phyloP scores from a whole-genome alignment of 116 monocot species.

The Zostera marina region DNA sequence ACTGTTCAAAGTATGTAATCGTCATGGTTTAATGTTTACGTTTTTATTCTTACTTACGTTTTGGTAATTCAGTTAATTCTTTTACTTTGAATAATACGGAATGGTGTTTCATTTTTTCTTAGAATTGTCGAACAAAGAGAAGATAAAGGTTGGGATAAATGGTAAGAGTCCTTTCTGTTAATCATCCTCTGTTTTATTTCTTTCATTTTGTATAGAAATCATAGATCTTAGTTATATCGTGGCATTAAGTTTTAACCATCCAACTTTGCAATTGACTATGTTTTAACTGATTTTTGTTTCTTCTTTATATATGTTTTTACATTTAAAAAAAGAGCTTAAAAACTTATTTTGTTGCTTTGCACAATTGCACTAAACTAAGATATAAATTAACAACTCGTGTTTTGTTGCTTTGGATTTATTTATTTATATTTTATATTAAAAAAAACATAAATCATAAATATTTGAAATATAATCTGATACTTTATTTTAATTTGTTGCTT shows the following conservation, averaged over 20 bases:
- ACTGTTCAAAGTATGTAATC: slow-evolving; percentile 7
- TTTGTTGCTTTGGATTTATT: no score
- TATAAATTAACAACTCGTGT: no score
- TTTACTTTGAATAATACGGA: not conserved
- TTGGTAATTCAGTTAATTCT: not conserved
- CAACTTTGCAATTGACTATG: not conserved
- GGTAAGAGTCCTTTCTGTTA: slow-evolving; percentile 3
- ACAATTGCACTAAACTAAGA: no score
- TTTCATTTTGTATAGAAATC: not conserved
- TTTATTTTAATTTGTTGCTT: no score
- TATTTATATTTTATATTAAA: no score
- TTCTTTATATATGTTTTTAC: no score
- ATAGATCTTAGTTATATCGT: not conserved
- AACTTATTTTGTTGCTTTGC: no score
- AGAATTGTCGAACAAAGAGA: slow-evolving; percentile 12
- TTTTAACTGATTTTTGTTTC: not conserved
- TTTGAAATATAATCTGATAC: no score
- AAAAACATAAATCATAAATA: no score
- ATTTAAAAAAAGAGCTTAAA: no score
- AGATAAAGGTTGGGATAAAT: slow-evolving; percentile 18
- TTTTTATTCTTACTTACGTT: not conserved
- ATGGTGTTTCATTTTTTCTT: not conserved
- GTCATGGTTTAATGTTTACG: not conserved
- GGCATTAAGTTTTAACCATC: not conserved
- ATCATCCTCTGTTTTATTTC: not conserved